A percentile compares a stretch with the other conserved stretches of the same genome.
Evolutionary conservation across 202 grass and related monocot genomes (phyloP).

Genomic region (Panicum hallii): DNA sequence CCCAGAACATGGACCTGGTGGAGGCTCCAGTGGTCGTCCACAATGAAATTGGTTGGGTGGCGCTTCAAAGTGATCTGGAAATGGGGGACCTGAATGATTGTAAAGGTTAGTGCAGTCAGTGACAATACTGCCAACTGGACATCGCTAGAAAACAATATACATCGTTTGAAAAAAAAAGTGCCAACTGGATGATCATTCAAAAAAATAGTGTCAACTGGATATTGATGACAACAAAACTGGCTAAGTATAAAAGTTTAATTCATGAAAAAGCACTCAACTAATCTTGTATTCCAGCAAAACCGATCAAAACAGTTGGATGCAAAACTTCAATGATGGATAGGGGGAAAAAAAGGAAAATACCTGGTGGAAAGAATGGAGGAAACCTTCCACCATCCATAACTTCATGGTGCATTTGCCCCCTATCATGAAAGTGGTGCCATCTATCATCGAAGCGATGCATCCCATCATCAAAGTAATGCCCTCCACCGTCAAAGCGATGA

Average conservation of each 20-base stretch:
- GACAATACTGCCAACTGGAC: conserved; percentile 9
- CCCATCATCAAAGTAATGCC: conserved; percentile 55
- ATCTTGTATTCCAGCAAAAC: conserved; percentile 8
- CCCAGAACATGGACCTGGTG: conserved; percentile 59
- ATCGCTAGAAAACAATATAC: not conserved
- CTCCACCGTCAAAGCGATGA: conserved; percentile 48
- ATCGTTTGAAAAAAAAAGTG: not conserved
- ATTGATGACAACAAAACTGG: conserved; percentile 22
- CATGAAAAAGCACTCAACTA: conserved; percentile 15
- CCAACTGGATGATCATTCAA: not conserved
- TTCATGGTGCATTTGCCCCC: conserved; percentile 69
- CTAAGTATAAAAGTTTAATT: conserved; percentile 20
- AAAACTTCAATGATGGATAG: conserved; percentile 19
- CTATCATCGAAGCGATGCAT: conserved; percentile 62
- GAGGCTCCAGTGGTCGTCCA: conserved; percentile 62
- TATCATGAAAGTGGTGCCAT: conserved; percentile 59
- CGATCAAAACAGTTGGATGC: conserved; percentile 26
- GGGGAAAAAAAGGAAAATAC: conserved; percentile 35
- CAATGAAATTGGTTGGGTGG: conserved; percentile 51
- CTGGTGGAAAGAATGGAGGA: conserved; percentile 58
- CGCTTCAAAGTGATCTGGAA: conserved; percentile 60
- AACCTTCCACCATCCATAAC: conserved; percentile 56
- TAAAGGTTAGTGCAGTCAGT: conserved; percentile 11
- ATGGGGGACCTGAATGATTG: conserved; percentile 53
- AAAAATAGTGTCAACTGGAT: not conserved